Base-by-base conservation (phyloP, 441 rosid genomes). In the Pelargonium citronellum region DNA sequence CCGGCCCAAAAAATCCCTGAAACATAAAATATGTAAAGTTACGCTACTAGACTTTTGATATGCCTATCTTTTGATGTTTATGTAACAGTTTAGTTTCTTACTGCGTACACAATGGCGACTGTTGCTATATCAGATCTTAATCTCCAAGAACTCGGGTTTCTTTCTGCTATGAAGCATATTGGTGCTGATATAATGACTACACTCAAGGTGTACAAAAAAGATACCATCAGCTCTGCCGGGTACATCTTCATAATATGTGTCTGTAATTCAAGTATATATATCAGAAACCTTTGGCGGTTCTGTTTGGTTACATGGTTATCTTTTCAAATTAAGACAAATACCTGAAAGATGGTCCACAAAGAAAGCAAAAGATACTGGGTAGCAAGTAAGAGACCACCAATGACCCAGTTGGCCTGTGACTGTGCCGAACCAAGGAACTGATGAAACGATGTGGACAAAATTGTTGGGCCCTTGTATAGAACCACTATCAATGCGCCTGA, bases 331-430 rank as follows among this genome's bases (percentile, higher is more conserved):
- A 22, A 22, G 24, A 22, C 24, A 22, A 22, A 15, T 75, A 88
- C 93, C 93, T 83, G 89, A 78, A 89, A 85, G 67, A 87, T 89
- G 83, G 84, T 81, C 94, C 94, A 89, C 19, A 89, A 73, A 7
- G 94, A 87, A 47, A 85, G 68, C 17, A 86, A 74, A 41, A 87
- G 75, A 67, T 85, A 89, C 75, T 89, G 90, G 1, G 84, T 86
- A 0, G 88, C 58, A 57, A 89, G 87, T 16, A 85, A 83, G 69
- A 79, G 51, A 0, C 88, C 94, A 7, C 94, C 94, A 64, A 87
- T 58, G 51, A 82, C 75, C 94, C 94, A 89, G 55, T 79, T 78
- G 22, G 79, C 64, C 27, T 71, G 64, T 34, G n/a, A 15, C 9
- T 13, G 68, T 17, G 8, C 16, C 37, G 3, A 30, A 30, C 37